A percentile compares a stretch with the other conserved stretches of the same genome.
Evolutionary conservation across 176 grass and related monocot genomes (phyloP).

Genomic region (Juncus inflexus): DNA sequence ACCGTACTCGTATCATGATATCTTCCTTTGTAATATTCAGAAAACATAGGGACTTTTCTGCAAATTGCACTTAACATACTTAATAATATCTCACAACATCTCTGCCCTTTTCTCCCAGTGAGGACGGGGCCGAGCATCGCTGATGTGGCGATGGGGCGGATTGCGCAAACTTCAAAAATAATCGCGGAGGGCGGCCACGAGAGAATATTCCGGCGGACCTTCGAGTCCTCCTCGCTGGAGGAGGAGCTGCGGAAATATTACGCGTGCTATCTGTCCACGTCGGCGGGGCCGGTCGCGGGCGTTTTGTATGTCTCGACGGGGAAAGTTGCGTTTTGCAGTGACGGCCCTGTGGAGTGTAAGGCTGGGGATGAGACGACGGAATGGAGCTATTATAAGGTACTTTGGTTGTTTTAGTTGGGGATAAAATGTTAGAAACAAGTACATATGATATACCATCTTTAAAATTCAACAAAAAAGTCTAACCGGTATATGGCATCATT

Average conservation of each 20-base stretch:
- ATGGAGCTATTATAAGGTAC: constrained; percentile 86
- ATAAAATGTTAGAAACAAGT: no score
- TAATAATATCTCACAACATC: not conserved
- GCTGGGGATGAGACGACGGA: constrained; percentile 39
- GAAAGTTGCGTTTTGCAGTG: constrained; percentile 86
- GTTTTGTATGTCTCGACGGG: constrained; percentile 69
- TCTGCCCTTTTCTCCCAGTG: constrained; percentile 31
- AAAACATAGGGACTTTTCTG: no score
- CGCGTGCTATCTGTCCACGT: constrained; percentile 80
- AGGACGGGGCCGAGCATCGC: constrained; percentile 69
- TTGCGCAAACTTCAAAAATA: constrained; percentile 68
- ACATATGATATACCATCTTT: no score
- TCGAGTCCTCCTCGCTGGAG: constrained; percentile 47
- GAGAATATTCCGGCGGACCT: constrained; percentile 66
- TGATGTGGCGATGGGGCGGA: constrained; percentile 74
- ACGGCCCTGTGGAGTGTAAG: constrained; percentile 55
- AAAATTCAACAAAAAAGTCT: no score
- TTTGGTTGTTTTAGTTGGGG: not conserved
- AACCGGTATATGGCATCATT: no score
- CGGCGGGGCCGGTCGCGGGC: constrained; percentile 71
- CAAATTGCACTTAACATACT: not conserved
- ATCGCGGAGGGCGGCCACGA: constrained; percentile 79
- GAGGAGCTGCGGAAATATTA: constrained; percentile 77
- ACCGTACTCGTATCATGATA: no score
- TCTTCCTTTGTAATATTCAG: no score